Evolutionary conservation across 129 eudicot species (phyloP), one percentile per base, ranked within the genome.

Genomic region (sunflower (Helianthus annuus)): DNA sequence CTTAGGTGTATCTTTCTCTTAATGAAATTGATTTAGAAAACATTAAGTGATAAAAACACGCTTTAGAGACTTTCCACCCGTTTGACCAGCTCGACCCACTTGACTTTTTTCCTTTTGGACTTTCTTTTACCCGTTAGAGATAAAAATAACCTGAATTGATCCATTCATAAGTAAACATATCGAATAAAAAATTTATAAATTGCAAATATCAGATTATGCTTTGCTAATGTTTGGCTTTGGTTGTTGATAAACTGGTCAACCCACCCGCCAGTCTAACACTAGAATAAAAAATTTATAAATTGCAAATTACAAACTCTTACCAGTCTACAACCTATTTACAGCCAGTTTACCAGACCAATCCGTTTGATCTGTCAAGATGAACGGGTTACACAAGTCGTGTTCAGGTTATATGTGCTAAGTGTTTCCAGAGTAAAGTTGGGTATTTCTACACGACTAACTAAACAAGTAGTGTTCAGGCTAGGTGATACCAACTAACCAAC

Each of bases 121-220:
- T 32, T 32, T 32, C 36, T 32, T 32, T 32, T 32, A 32, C 66
- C 32, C 34, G 2, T 6, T 29, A 49, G 36, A 32, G 36, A 32
- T 1, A 32, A 32, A 2, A 32, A 3, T 32, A 32, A n/a, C 32
- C 49, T 7, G 2, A 36, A 52, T 69, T 8, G 45, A 53, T 61
- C 36, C 51, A 53, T 69, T 51, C 19, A 17, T 34, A 69, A 12
- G 72, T 27, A 67, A 22, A 67, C n/a, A 12, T 12, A 38, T 12
- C 39, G 2, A 66, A 46, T 2, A 90, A 85, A 49, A 94, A 94
- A n/a, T n/a, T n/a, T n/a, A n/a, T n/a, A n/a, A n/a, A n/a, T n/a
- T n/a, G 56, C 99, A 97, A 64, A 88, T 94, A 78, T 84, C 89
- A 39, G 97, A 86, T 32, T 32, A 32, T 32, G 36, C 4, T 32